A percentile compares a stretch with the other conserved stretches of the same genome.
Conservation (phyloP, 257 asterid species). For the Craterostigma plantagineum region DNA sequence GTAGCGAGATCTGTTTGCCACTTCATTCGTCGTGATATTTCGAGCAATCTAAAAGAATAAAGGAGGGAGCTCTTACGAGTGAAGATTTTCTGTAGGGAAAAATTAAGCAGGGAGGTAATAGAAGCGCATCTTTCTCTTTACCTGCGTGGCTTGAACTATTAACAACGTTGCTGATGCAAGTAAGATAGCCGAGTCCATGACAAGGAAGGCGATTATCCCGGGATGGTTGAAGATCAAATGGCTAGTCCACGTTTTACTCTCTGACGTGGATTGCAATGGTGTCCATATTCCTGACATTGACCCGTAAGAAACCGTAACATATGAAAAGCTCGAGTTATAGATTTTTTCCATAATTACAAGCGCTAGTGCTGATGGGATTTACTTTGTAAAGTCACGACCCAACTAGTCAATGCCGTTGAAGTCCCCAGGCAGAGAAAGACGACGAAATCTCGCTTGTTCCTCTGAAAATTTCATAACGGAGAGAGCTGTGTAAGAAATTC, state of each 20-base stretch:
- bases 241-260: constrained; percentile 43
- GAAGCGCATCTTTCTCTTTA: too few species aligned
- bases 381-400: constrained; percentile 54
- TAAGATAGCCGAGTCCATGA: constrained; percentile 56
- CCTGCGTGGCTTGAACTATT: constrained; percentile 61
- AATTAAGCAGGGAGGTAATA: too few species aligned
- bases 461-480: constrained; percentile 33
- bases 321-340: too few species aligned
- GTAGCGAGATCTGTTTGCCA: constrained; percentile 65
- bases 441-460: constrained; percentile 75
- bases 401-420: constrained; percentile 40
- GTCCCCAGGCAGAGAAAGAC: constrained; percentile 67
- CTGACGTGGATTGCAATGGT: constrained; percentile 27
- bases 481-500: constrained; percentile 1
- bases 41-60: constrained; percentile 88
- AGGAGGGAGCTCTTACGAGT: too few species aligned
- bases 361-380: constrained; percentile 19
- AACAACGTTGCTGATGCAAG: constrained; percentile 43
- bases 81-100: too few species aligned
- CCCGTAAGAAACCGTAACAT: too few species aligned
- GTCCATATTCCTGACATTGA: constrained; percentile 58
- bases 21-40: constrained; percentile 83
- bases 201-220: constrained; percentile 48
- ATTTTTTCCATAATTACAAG: constrained; percentile 6
- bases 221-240: constrained; percentile 44